Evolutionary conservation across 2,329 filamentous ascomycete genomes (phyloP).

Genomic region (Graphilbum ipis-grandicollis): DNA sequence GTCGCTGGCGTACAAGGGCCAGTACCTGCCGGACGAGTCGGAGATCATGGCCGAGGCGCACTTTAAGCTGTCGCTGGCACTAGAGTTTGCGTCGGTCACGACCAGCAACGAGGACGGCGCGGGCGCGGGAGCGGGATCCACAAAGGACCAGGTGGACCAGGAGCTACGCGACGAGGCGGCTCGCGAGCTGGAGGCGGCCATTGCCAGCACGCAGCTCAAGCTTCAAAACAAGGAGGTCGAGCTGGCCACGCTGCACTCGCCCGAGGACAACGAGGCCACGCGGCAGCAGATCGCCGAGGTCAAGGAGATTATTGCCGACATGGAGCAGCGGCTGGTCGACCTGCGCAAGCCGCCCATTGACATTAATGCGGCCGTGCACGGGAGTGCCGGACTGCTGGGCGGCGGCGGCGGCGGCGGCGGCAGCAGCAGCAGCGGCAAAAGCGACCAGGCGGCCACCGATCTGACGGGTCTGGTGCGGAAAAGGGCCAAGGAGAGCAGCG

Average conservation of each 20-base stretch:
- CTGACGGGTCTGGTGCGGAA: constrained; percentile 59
- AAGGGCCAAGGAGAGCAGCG: constrained; percentile 32
- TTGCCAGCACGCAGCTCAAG: constrained; percentile 54
- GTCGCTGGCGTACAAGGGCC: constrained; percentile 60
- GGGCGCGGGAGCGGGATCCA: constrained; percentile 21
- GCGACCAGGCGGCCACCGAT: constrained; percentile 62
- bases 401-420: constrained; percentile 27
- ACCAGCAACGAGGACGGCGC: constrained; percentile 15
- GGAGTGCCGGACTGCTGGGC: constrained; percentile 19
- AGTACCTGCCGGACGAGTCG: constrained; percentile 63
- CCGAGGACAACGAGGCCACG: constrained; percentile 48
- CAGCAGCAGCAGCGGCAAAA: constrained; percentile 38
- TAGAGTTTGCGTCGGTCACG: constrained; percentile 81
- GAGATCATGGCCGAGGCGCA: constrained; percentile 85
- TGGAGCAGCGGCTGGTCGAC: constrained; percentile 59
- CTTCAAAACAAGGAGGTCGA: constrained; percentile 52
- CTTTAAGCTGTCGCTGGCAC: constrained; percentile 85
- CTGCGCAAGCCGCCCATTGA: constrained; percentile 46
- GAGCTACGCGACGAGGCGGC: constrained; percentile 53
- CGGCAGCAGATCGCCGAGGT: constrained; percentile 51
- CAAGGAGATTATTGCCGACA: constrained; percentile 61
- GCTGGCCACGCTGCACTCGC: constrained; percentile 42
- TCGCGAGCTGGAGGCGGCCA: constrained; percentile 54
- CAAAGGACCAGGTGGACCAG: constrained; percentile 43
- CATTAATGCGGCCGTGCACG: constrained; percentile 35